Evolutionary conservation across 768 basidiomycete species (phyloP).

Genomic region (Albatrellus ellisii): DNA sequence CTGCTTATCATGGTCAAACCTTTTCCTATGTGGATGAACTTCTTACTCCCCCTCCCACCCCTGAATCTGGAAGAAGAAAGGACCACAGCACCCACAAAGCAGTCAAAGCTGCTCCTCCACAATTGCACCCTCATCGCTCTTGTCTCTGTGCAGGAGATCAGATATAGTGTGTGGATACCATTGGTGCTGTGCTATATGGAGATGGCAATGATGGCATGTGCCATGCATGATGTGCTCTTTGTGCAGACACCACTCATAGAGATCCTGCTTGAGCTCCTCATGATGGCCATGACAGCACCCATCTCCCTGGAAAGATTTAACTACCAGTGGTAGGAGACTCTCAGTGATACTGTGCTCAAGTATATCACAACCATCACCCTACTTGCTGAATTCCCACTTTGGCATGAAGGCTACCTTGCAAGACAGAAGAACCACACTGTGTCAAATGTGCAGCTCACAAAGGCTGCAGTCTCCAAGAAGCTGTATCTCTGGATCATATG

Average conservation of each 20-base stretch:
- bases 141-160: slow-evolving; percentile 36
- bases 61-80: slow-evolving; percentile 18
- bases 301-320: slow-evolving; percentile 42
- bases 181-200: slow-evolving; percentile 51
- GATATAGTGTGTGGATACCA: slow-evolving; percentile 46
- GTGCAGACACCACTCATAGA: slow-evolving; percentile 23
- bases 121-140: slow-evolving; percentile 33
- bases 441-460: slow-evolving; percentile 56
- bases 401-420: slow-evolving; percentile 71
- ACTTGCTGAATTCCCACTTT: slow-evolving; percentile 49
- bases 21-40: slow-evolving; percentile 40
- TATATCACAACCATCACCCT: slow-evolving; percentile 46
- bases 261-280: slow-evolving; percentile 36
- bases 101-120: slow-evolving; percentile 30
- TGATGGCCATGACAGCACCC: slow-evolving; percentile 48
- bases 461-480: slow-evolving; percentile 36
- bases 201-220: slow-evolving; percentile 35
- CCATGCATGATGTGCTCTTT: slow-evolving; percentile 38
- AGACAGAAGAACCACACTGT: slow-evolving; percentile 63
- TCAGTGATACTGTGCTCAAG: slow-evolving; percentile 69
- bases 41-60: slow-evolving; percentile 34
- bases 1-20: slow-evolving; percentile 48
- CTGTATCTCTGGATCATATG: slow-evolving; percentile 64
- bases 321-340: slow-evolving; percentile 64
- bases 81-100: slow-evolving; percentile 9